Percentiles rank a stretch among this genome's conserved stretches.
Evolutionary conservation across 257 asterid genomes (phyloP).

Genomic region (Anisodus acutangulus): DNA sequence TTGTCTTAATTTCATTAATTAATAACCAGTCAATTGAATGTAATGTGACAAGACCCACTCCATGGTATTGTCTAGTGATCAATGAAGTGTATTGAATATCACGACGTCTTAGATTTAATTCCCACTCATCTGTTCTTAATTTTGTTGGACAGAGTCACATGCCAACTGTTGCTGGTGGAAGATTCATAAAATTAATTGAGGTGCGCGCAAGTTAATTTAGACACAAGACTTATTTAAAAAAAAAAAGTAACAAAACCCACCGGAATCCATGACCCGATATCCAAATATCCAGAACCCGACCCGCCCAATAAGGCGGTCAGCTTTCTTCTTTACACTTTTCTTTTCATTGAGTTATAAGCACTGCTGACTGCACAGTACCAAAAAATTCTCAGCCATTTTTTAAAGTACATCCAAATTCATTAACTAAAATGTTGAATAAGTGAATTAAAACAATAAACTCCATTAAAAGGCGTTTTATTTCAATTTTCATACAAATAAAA

Average conservation of each 20-base stretch:
- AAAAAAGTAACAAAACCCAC: too few relatives aligned
- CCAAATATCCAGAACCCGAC: not conserved
- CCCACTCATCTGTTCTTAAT: too few relatives aligned
- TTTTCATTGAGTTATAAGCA: not conserved
- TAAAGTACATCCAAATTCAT: not conserved
- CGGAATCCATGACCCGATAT: too few relatives aligned
- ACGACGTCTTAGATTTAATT: too few relatives aligned
- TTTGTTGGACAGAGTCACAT: too few relatives aligned
- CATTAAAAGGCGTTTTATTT: not conserved
- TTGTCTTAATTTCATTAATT: not conserved
- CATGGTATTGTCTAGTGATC: too few relatives aligned
- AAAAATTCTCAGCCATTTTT: too few relatives aligned
- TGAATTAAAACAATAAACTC: constrained; percentile 28
- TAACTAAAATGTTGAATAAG: constrained; percentile 17
- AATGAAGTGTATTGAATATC: too few relatives aligned
- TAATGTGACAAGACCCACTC: not conserved
- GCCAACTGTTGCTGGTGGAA: too few relatives aligned
- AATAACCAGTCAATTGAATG: not conserved
- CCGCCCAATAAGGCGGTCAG: constrained; percentile 25
- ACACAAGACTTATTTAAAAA: too few relatives aligned
- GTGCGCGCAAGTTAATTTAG: too few relatives aligned
- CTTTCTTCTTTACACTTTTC: constrained; percentile 5
- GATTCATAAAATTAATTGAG: too few relatives aligned
- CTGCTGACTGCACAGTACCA: not conserved
- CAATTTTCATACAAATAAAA: not conserved